Evolutionary conservation across 2,329 filamentous ascomycete species (phyloP).

Genomic region (Cercospora sojina): DNA sequence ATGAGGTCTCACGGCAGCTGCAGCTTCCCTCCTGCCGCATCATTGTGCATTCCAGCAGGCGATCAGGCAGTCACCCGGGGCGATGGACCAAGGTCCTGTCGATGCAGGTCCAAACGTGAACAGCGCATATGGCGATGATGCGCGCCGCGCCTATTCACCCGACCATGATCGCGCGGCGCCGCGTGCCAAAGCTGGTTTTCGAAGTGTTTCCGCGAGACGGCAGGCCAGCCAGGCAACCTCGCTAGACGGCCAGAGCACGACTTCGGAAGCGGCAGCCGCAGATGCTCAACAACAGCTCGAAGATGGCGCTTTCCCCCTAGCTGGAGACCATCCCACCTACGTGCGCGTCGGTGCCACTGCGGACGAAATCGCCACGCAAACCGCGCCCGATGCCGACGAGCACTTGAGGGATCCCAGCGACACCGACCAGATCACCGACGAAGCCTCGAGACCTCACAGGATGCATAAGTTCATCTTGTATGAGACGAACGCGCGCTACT

Average conservation of each 20-base stretch:
- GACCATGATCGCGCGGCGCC: slow-evolving; percentile 19
- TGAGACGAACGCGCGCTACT: slow-evolving; percentile 89
- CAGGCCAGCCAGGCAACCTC: slow-evolving; percentile 4
- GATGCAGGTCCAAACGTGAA: slow-evolving; percentile 33
- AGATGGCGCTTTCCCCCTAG: slow-evolving; percentile 15
- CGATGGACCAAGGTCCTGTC: slow-evolving; percentile 36
- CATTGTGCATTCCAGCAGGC: slow-evolving; percentile 7
- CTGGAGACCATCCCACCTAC: slow-evolving; percentile 30
- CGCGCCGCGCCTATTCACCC: slow-evolving; percentile 21
- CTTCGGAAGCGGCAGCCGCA: background rate
- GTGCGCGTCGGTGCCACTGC: slow-evolving; percentile 33
- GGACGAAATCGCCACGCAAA: slow-evolving; percentile 29
- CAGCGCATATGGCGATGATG: slow-evolving; percentile 28
- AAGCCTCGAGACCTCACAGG: slow-evolving; percentile 29
- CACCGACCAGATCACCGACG: slow-evolving; percentile 20
- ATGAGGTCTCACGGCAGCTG: slow-evolving; percentile 17
- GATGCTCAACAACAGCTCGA: background rate
- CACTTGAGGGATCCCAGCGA: slow-evolving; percentile 26
- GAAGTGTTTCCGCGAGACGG: slow-evolving; percentile 11
- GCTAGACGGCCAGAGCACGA: background rate
- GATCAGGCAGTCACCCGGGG: slow-evolving; percentile 1
- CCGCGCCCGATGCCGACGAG: slow-evolving; percentile 25
- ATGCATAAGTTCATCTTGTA: slow-evolving; percentile 99
- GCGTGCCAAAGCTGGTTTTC: slow-evolving; percentile 2
- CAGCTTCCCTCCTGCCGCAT: slow-evolving; percentile 8